Conservation (phyloP, 352 stramenopile species). For the Pythium monospermum region DNA sequence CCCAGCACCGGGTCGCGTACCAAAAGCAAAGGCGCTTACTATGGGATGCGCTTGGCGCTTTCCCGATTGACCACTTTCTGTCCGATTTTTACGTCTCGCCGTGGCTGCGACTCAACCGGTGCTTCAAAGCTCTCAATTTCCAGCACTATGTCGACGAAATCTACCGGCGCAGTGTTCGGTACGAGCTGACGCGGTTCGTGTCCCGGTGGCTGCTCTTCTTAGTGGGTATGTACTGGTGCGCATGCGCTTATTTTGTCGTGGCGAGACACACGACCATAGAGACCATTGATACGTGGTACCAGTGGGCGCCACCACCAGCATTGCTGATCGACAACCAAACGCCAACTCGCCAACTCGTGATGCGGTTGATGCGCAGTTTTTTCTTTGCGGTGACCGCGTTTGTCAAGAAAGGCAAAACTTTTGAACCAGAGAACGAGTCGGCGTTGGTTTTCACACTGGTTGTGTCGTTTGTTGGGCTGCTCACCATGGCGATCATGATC, state of each 20-base stretch:
- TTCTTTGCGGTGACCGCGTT: conserved; percentile 42
- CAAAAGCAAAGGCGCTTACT: conserved; percentile 24
- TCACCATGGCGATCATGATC: conserved; percentile 50
- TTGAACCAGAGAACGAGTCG: conserved; percentile 17
- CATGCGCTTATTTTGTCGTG: conserved; percentile 39
- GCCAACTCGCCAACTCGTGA: conserved; percentile 4
- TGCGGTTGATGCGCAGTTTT: conserved; percentile 39
- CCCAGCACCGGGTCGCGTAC: conserved; percentile 34
- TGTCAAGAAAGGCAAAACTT: conserved; percentile 41
- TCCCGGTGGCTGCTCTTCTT: conserved; percentile 40
- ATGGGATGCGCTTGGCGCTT: conserved; percentile 36
- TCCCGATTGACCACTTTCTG: conserved; percentile 53
- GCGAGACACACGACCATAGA: conserved; percentile 6
- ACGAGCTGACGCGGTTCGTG: conserved; percentile 41
- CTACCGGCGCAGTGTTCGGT: conserved; percentile 42
- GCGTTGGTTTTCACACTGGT: conserved; percentile 39
- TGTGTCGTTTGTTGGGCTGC: conserved; percentile 34
- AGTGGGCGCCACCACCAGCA: conserved; percentile 29
- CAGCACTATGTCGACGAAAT: conserved; percentile 47
- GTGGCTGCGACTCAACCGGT: conserved; percentile 39
- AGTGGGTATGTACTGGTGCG: conserved; percentile 48
- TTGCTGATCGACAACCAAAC: conserved; percentile 10
- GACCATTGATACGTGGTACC: conserved; percentile 24
- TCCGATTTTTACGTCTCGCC: conserved; percentile 38
- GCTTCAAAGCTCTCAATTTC: conserved; percentile 48